Evolutionary conservation across 192 early-diverging fungal genomes (phyloP), one percentile per base, ranked within the genome.

Genomic region (Gaertneriomyces semiglobifer): DNA sequence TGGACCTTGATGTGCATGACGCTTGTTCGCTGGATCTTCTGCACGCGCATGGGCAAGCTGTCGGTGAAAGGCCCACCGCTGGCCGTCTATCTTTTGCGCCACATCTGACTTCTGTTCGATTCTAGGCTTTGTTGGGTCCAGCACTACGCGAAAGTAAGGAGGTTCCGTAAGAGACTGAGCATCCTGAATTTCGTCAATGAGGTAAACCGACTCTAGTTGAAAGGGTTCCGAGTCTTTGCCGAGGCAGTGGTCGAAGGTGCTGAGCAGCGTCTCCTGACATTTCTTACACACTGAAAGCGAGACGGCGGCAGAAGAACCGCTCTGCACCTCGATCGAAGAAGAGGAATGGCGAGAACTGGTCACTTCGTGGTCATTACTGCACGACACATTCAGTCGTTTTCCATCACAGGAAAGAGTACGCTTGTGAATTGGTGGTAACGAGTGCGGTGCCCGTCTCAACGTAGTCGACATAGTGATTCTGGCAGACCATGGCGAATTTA

Each of bases 101-200:
- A 72, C 43, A 25, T 79, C 76, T 3, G 63, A 71, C 33, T 71
- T 77, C 6, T 81, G 55, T 4, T 53, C 62, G 54, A 76, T 78
- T 38, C 53, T 20, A 18, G 45, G 52, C 44, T 56, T 44, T 44
- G 82, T 78, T 42, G 82, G 82, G 56, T 84, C 79, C 44, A 64
- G 66, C 53, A 84, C 58, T 25, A 84, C 65, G 16, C 76, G 50
- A 58, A 80, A 84, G 66, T 72, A 77, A 12, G 82, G 82, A 18
- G 74, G 73, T 4, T 74, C 70, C 39, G 52, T 68, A 0, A 65
- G 46, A 20, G 56, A 58, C 45, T 68, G 18, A 7, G 65, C 76
- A 66, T 84, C 79, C 4, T 58, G 68, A 5, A 71, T 62, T 61
- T 84, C 79, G 54, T 84, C 77, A 45, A 81, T 84, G 41, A 76